Percentiles rank a stretch among this genome's conserved stretches.
phyloP scores from a whole-genome alignment of 2,329 filamentous ascomycete genomes.

The Fusarium sp. region DNA sequence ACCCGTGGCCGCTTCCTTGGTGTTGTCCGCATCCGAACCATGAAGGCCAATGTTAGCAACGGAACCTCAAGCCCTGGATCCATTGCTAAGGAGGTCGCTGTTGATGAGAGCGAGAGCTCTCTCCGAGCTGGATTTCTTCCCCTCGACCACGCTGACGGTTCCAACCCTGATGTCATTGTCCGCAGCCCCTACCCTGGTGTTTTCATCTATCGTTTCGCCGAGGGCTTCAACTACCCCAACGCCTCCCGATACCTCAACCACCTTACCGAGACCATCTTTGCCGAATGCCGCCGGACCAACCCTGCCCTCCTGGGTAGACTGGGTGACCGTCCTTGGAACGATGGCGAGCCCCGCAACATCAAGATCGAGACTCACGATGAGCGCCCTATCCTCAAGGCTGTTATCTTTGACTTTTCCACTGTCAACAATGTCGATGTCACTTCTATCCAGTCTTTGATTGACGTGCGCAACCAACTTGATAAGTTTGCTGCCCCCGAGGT shows the following conservation, averaged over 20 bases:
- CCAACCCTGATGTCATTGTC: conserved; percentile 61
- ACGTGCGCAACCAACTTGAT: conserved; percentile 66
- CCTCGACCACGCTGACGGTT: conserved; percentile 62
- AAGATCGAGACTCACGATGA: conserved; percentile 48
- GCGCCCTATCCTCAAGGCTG: conserved; percentile 65
- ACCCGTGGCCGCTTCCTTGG: conserved; percentile 84
- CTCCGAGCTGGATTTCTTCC: conserved; percentile 60
- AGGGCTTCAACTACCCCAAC: conserved; percentile 69
- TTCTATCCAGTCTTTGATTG: conserved; percentile 65
- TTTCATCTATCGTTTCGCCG: conserved; percentile 67
- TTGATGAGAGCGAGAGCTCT: conserved; percentile 61
- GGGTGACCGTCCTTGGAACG: conserved; percentile 70
- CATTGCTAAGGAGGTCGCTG: conserved; percentile 44
- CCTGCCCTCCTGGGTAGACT: conserved; percentile 58
- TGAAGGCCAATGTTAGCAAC: conserved; percentile 80
- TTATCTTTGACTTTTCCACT: conserved; percentile 67
- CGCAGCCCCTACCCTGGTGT: conserved; percentile 65
- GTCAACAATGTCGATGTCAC: conserved; percentile 69
- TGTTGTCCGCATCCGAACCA: conserved; percentile 83
- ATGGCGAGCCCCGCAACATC: conserved; percentile 57
- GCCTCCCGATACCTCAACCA: conserved; percentile 64
- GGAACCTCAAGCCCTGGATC: conserved; percentile 42
- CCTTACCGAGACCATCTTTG: conserved; percentile 60
- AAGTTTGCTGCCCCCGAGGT: conserved; percentile 60
- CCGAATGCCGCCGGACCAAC: conserved; percentile 60